phyloP scores from a whole-genome alignment of 2,329 filamentous ascomycete species.

The Claviceps sp. region DNA sequence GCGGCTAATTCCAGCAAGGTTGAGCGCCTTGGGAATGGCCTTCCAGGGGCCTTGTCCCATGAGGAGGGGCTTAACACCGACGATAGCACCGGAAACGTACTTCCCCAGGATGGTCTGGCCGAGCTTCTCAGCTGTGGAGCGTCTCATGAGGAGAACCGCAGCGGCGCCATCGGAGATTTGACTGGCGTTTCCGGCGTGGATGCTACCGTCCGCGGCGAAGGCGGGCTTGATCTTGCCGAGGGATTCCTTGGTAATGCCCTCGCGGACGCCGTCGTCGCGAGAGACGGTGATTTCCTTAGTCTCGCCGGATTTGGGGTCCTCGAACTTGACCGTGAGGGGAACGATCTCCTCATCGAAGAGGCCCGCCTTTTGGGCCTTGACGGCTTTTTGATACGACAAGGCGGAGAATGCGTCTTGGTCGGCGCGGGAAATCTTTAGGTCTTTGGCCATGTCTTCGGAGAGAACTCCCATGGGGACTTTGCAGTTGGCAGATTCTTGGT shows the following conservation, averaged over 20 bases:
- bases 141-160: conserved; percentile 90
- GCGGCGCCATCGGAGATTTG: conserved; percentile 95
- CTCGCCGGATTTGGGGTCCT: conserved; percentile 83
- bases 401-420: conserved; percentile 90
- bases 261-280: conserved; percentile 76
- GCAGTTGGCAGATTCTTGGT: conserved; percentile 81
- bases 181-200: conserved; percentile 91
- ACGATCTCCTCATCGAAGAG: conserved; percentile 87
- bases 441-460: conserved; percentile 90
- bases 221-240: conserved; percentile 84
- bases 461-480: conserved; percentile 94
- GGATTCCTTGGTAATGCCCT: conserved; percentile 74
- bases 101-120: conserved; percentile 86
- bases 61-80: conserved; percentile 80
- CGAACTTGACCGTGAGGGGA: conserved; percentile 74
- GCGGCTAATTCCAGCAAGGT: conserved; percentile 72
- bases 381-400: conserved; percentile 81
- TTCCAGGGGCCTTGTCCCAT: conserved; percentile 96
- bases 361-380: conserved; percentile 72
- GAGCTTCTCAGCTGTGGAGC: conserved; percentile 75
- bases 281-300: conserved; percentile 69
- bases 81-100: conserved; percentile 72
- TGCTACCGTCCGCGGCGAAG: conserved; percentile 81
- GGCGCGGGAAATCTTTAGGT: conserved; percentile 55
- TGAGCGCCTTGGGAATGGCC: conserved; percentile 83